A percentile compares a stretch with the other conserved stretches of the same genome.
Conservation (phyloP, 106 monocot genomes). For the Narthecium ossifragum region DNA sequence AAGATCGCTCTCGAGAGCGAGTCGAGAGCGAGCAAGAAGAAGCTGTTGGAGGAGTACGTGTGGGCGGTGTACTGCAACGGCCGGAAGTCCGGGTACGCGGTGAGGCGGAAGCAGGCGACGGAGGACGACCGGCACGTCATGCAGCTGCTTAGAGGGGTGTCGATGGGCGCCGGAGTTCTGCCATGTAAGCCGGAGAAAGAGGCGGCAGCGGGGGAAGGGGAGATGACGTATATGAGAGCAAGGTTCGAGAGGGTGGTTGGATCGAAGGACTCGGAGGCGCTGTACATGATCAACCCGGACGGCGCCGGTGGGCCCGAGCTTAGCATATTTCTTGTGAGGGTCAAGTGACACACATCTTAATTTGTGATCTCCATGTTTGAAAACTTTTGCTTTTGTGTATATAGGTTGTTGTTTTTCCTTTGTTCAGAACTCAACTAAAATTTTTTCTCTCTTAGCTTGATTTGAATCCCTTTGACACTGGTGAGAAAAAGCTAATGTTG, state of each 20-base stretch:
- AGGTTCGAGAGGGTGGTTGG: conserved; percentile 66
- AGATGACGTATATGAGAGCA: conserved; percentile 57
- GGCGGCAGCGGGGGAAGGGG: conserved; percentile 15
- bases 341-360: too few relatives aligned
- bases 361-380: too few relatives aligned
- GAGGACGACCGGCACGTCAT: conserved; percentile 58
- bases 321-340: conserved; percentile 64
- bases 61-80: conserved; percentile 79
- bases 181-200: conserved; percentile 14
- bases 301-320: conserved; percentile 39
- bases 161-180: conserved; percentile 75
- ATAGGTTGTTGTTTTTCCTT: too few relatives aligned
- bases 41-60: conserved; percentile 56
- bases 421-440: too few relatives aligned
- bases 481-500: too few relatives aligned
- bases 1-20: conserved; percentile 68
- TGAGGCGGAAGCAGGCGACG: conserved; percentile 39
- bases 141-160: conserved; percentile 59
- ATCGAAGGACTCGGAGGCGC: conserved; percentile 62
- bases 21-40: conserved; percentile 41
- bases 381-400: too few relatives aligned
- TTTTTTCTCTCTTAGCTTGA: too few relatives aligned
- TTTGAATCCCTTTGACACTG: too few relatives aligned
- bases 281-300: conserved; percentile 73
- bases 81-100: conserved; percentile 54